phyloP scores from a whole-genome alignment of 163 green algal genomes.

The Scenedesmus sp. region DNA sequence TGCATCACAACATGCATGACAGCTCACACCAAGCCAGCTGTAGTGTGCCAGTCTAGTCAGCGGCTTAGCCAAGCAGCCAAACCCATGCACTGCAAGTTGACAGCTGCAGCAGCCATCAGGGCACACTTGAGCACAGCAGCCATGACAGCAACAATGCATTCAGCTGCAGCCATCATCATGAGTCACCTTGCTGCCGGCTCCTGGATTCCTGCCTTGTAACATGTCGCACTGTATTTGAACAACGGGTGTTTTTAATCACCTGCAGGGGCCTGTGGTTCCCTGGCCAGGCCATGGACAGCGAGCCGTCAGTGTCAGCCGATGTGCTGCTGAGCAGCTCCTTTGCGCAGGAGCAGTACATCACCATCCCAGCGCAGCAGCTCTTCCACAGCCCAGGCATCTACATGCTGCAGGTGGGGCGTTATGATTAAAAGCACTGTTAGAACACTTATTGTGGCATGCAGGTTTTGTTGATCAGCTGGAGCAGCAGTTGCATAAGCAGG shows the following conservation, averaged over 20 bases:
- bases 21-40: too few relatives aligned
- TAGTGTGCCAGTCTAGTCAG: too few relatives aligned
- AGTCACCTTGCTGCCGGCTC: not conserved
- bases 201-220: not conserved
- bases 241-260: too few relatives aligned
- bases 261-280: slow-evolving; percentile 40
- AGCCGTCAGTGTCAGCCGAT: slow-evolving; percentile 6
- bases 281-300: slow-evolving; percentile 2
- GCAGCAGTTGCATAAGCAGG: too few relatives aligned
- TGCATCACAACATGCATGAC: too few relatives aligned
- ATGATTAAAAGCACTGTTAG: not conserved
- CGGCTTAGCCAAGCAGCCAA: too few relatives aligned
- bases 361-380: slow-evolving; percentile 30
- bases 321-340: slow-evolving; percentile 26
- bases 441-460: not conserved
- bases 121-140: too few relatives aligned
- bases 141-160: not conserved
- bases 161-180: not conserved
- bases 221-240: not conserved
- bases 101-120: too few relatives aligned
- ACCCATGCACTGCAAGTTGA: too few relatives aligned
- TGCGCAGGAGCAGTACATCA: slow-evolving; percentile 51
- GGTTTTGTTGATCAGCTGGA: too few relatives aligned
- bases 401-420: slow-evolving; percentile 24
- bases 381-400: slow-evolving; percentile 47